phyloP scores from a whole-genome alignment of 208 protist species.

The Acanthamoeba culbertsoni region DNA sequence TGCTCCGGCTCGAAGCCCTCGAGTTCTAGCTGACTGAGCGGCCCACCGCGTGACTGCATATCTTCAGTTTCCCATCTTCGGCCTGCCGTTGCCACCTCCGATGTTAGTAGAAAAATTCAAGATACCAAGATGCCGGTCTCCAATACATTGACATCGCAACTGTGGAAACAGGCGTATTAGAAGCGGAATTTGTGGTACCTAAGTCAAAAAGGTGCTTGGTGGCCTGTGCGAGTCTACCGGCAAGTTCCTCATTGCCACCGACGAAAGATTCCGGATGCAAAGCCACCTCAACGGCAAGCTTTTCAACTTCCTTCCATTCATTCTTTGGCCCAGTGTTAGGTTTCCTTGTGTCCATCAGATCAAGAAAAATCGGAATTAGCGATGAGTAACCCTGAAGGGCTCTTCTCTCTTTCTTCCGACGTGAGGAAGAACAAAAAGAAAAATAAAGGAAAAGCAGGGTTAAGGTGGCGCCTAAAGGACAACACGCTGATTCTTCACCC shows the following conservation, averaged over 20 bases:
- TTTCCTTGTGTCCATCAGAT: not conserved
- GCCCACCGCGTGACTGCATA: not conserved
- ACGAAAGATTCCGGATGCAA: not conserved
- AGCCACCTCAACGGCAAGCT: not conserved
- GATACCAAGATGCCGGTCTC: too few species aligned
- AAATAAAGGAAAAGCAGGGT: not conserved
- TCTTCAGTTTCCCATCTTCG: not conserved
- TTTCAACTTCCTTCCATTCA: not conserved
- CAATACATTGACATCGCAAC: not conserved
- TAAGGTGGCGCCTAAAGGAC: not conserved
- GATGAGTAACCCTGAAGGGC: not conserved
- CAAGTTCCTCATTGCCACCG: not conserved
- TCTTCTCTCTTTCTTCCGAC: not conserved
- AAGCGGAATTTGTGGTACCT: not conserved
- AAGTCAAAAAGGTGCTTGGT: not conserved
- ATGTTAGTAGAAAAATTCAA: too few species aligned
- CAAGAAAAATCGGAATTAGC: not conserved
- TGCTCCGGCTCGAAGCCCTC: slow-evolving; percentile 54
- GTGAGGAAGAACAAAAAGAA: not conserved
- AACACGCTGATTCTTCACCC: not conserved
- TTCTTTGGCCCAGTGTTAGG: not conserved
- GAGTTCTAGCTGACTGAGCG: not conserved
- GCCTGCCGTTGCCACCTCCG: too few species aligned
- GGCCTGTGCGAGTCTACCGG: not conserved
- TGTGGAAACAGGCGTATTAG: not conserved